These are phyloP conservation scores for Aspergillus piperis DNA, from an alignment of 2,329 filamentous ascomycete genomes.

Conservation along the genomic window DNA sequence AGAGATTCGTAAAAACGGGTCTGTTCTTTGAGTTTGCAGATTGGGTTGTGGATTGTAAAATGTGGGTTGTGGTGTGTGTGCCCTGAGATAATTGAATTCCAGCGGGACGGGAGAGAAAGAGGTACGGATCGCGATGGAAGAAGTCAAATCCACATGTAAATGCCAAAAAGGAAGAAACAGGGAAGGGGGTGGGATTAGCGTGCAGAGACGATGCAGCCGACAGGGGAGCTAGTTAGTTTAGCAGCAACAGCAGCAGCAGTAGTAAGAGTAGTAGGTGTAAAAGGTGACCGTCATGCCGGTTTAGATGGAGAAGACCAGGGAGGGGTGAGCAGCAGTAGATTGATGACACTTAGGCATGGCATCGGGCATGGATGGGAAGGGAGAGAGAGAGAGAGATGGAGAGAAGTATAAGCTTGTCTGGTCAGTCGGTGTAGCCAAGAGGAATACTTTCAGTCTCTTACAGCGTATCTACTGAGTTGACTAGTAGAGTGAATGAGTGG, in stretches of 20 bases:
- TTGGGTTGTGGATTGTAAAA: no score
- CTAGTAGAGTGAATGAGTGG: no score
- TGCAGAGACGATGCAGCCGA: slow-evolving; percentile 1
- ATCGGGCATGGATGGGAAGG: background rate
- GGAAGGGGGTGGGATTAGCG: slow-evolving; percentile 5
- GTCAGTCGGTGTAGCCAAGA: background rate
- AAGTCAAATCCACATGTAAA: background rate
- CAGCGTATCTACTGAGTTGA: no score
- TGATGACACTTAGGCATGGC: background rate
- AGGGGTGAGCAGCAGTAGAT: background rate
- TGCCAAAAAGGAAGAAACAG: slow-evolving; percentile 1
- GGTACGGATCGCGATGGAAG: background rate
- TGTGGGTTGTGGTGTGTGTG: no score
- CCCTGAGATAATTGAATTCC: no score
- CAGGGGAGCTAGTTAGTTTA: slow-evolving; percentile 1
- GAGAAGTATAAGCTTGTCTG: background rate
- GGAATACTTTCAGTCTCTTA: no score
- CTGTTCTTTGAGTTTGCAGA: no score
- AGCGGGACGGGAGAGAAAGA: background rate
- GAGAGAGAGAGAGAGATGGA: background rate
- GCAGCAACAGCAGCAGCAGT: slow-evolving; percentile 17
- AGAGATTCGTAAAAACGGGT: no score
- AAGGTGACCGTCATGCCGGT: background rate
- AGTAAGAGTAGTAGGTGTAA: slow-evolving; percentile 18
- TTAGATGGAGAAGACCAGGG: background rate